These are phyloP conservation scores for Novymonas esmeraldas DNA, from an alignment of 208 protist genomes.

Conservation along the genomic window DNA sequence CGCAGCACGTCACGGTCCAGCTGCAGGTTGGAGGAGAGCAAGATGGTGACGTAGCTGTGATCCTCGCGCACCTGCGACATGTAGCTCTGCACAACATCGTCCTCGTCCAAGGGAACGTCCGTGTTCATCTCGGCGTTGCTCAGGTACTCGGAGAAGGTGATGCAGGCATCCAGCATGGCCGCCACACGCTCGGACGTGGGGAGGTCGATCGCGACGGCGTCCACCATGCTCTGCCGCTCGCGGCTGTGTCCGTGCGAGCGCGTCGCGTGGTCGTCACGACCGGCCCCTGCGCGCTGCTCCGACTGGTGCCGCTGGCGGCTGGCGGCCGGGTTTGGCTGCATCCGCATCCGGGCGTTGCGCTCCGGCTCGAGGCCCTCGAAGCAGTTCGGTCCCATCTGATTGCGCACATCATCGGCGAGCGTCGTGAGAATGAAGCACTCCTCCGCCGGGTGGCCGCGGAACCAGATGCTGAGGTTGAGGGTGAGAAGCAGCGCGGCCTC, in stretches of 20 bases:
- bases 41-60: constrained; percentile 55
- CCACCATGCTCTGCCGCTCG: constrained; percentile 37
- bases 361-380: constrained; percentile 75
- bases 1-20: constrained; percentile 58
- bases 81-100: constrained; percentile 72
- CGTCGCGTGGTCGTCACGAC: neutral
- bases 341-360: constrained; percentile 31
- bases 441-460: constrained; percentile 67
- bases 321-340: constrained; percentile 10
- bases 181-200: constrained; percentile 63
- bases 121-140: constrained; percentile 48
- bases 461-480: constrained; percentile 87
- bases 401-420: constrained; percentile 69
- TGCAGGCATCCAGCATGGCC: constrained; percentile 80
- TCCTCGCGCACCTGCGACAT: constrained; percentile 50
- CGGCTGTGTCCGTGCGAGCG: constrained; percentile 5
- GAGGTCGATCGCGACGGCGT: constrained; percentile 66
- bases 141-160: constrained; percentile 81
- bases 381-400: constrained; percentile 58
- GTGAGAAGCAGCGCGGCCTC: constrained; percentile 71
- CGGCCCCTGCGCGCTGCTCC: neutral
- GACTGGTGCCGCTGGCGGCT: neutral
- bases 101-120: constrained; percentile 36
- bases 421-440: constrained; percentile 64
- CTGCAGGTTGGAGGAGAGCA: constrained; percentile 71